These are phyloP conservation scores for Xylaria bambusicola DNA, from an alignment of 495 filamentous ascomycete genomes.

Conservation along the genomic window DNA sequence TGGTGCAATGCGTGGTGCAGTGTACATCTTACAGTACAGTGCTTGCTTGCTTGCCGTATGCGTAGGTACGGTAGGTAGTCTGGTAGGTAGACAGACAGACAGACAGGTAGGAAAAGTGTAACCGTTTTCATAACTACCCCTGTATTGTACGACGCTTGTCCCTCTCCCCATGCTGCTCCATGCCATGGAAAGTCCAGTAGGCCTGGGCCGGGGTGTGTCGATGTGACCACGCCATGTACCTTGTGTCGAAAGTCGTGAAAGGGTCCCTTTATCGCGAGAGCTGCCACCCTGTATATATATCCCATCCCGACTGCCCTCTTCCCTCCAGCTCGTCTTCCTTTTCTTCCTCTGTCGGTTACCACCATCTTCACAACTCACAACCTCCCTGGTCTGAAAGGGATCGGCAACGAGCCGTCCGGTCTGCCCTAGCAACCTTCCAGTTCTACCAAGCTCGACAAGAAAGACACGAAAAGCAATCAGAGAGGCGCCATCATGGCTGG, in stretches of 20 bases:
- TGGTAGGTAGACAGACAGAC: too few relatives aligned
- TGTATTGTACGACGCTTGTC: not conserved
- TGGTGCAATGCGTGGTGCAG: too few relatives aligned
- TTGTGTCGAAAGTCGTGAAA: slow-evolving; percentile 12
- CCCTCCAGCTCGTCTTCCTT: not conserved
- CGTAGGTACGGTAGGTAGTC: too few relatives aligned
- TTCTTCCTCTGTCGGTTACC: slow-evolving; percentile 4
- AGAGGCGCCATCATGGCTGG: slow-evolving; percentile 35
- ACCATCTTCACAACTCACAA: slow-evolving; percentile 3
- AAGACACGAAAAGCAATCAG: slow-evolving; percentile 7
- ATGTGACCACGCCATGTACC: slow-evolving; percentile 22
- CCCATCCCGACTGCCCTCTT: slow-evolving; percentile 21
- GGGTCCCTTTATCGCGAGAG: slow-evolving; percentile 10
- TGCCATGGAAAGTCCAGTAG: not conserved
- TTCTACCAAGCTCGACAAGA: slow-evolving; percentile 16
- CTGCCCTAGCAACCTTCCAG: slow-evolving; percentile 4
- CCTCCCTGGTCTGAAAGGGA: slow-evolving; percentile 10
- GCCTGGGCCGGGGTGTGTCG: slow-evolving; percentile 13
- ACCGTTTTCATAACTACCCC: slow-evolving; percentile 12
- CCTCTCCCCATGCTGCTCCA: not conserved
- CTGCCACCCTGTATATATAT: slow-evolving; percentile 15
- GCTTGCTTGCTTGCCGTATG: too few relatives aligned
- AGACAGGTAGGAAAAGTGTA: slow-evolving; percentile 12
- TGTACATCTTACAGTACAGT: too few relatives aligned
- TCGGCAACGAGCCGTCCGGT: slow-evolving; percentile 14